phyloP scores from a whole-genome alignment of 306 rosid species.

The Inga oerstediana region DNA sequence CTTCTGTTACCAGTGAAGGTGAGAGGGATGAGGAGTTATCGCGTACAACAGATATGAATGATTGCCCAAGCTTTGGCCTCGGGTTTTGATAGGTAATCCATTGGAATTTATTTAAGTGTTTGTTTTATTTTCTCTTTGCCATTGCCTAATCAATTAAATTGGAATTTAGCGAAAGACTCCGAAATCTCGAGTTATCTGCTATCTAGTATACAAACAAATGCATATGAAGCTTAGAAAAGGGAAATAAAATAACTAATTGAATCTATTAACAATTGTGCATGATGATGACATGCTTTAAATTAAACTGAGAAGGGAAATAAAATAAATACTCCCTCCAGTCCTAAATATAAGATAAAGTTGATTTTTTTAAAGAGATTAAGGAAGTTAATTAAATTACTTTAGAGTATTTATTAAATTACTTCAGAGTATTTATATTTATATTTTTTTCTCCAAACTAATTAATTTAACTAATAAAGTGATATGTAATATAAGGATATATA shows the following conservation, averaged over 20 bases:
- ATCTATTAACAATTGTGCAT: neutral
- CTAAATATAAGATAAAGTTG: too few relatives aligned
- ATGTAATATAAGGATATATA: too few relatives aligned
- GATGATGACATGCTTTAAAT: neutral
- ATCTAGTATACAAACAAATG: neutral
- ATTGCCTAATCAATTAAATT: slow-evolving; percentile 6
- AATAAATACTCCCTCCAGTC: too few relatives aligned
- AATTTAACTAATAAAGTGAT: too few relatives aligned
- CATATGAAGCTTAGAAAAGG: neutral
- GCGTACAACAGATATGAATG: slow-evolving; percentile 30
- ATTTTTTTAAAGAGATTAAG: too few relatives aligned
- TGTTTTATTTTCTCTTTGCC: neutral
- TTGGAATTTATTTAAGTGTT: slow-evolving; percentile 5
- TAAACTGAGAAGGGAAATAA: neutral
- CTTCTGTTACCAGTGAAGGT: slow-evolving; percentile 32
- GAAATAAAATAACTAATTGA: neutral
- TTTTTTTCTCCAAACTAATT: too few relatives aligned
- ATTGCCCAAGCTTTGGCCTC: slow-evolving; percentile 74
- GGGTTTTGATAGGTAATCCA: slow-evolving; percentile 58
- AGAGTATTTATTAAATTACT: too few relatives aligned
- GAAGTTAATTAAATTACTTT: too few relatives aligned
- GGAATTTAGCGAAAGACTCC: neutral
- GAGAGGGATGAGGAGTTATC: slow-evolving; percentile 40
- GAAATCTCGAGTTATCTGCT: neutral
- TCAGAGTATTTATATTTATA: too few relatives aligned